Conservation (phyloP, 495 filamentous ascomycete species). For the Cryomyces minteri region DNA sequence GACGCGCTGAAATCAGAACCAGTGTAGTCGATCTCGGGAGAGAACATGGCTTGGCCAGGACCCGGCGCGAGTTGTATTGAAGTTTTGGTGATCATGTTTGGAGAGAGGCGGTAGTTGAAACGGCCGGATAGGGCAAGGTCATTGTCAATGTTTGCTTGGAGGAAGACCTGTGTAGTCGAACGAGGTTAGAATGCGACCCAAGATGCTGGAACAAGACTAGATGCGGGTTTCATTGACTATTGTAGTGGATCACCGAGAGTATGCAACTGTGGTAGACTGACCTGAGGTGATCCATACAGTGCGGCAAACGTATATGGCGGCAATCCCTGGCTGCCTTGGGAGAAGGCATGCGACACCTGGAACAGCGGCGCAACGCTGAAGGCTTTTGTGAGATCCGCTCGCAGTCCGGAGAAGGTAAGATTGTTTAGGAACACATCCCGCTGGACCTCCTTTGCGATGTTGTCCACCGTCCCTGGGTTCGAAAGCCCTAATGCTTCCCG, state of each 20-base stretch:
- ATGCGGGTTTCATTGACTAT: too few species aligned
- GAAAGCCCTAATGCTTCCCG: constrained; percentile 72
- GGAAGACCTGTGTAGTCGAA: constrained; percentile 46
- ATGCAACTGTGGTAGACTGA: constrained; percentile 26
- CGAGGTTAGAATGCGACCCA: too few species aligned
- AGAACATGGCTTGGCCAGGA: constrained; percentile 57
- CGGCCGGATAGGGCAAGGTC: constrained; percentile 64
- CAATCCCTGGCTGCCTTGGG: constrained; percentile 70
- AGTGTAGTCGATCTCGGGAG: constrained; percentile 84
- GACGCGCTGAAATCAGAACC: constrained; percentile 83
- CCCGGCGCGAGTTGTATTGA: constrained; percentile 60
- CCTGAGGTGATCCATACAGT: constrained; percentile 80
- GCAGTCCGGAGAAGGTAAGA: constrained; percentile 85
- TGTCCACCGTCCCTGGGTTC: constrained; percentile 85
- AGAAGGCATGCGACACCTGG: constrained; percentile 91
- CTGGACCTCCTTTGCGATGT: constrained; percentile 79
- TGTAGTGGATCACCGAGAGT: too few species aligned
- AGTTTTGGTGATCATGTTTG: constrained; percentile 60
- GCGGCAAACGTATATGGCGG: constrained; percentile 90
- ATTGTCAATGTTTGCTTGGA: constrained; percentile 90
- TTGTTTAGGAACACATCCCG: constrained; percentile 89
- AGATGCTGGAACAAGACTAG: too few species aligned
- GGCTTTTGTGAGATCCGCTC: constrained; percentile 88
- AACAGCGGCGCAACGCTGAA: constrained; percentile 87
- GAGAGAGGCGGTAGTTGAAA: constrained; percentile 77